Evolutionary conservation across 176 grass and related monocot genomes (phyloP).

Genomic region (Panicum miliaceum): DNA sequence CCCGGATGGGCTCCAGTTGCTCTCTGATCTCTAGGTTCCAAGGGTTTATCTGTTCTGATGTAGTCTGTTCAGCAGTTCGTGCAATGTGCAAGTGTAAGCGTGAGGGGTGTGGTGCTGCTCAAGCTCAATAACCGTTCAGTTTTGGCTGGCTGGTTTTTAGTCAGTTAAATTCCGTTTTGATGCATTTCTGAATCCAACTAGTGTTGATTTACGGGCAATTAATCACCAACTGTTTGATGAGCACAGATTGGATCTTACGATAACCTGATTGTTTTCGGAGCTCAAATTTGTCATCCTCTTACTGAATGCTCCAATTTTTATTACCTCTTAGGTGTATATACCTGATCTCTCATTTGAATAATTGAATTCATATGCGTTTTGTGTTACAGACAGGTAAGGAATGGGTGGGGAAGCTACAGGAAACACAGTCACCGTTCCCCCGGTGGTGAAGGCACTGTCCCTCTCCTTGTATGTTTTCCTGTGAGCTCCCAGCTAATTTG

Average conservation of each 20-base stretch:
- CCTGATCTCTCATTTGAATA: background rate
- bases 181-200: conserved; percentile 10
- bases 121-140: background rate
- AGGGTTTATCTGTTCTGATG: background rate
- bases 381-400: conserved; percentile 21
- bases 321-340: background rate
- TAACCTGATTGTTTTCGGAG: background rate
- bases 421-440: background rate
- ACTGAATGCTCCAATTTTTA: background rate
- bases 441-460: background rate
- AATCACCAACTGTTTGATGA: background rate
- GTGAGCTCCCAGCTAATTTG: conserved; percentile 16
- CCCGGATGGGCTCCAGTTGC: background rate
- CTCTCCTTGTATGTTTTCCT: background rate
- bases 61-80: background rate
- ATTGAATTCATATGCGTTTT: conserved; percentile 8
- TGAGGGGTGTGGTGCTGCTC: background rate
- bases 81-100: background rate
- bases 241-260: background rate
- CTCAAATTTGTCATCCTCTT: background rate
- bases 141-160: background rate
- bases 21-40: background rate
- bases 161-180: background rate
- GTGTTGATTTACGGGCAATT: background rate
- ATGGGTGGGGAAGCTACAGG: conserved; percentile 32